These are phyloP conservation scores for Escallonia herrerae DNA, from an alignment of 129 eudicot genomes.

Conservation along the genomic window DNA sequence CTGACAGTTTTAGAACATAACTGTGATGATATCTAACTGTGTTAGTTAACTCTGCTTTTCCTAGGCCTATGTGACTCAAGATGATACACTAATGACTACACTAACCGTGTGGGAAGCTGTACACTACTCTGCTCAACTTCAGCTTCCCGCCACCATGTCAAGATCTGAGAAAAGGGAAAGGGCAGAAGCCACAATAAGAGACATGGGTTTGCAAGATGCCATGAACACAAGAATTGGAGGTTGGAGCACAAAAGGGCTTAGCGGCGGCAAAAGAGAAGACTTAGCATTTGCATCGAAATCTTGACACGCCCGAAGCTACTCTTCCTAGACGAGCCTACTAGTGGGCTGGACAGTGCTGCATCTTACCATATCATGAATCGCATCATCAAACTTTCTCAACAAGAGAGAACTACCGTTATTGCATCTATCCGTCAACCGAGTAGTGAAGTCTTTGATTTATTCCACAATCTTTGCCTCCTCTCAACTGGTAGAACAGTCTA, in stretches of 20 bases:
- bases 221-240: conserved; percentile 88
- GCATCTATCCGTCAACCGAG: conserved; percentile 84
- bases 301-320: conserved; percentile 62
- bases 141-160: conserved; percentile 65
- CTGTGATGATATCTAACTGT: too few species aligned
- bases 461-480: conserved; percentile 71
- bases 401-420: conserved; percentile 47
- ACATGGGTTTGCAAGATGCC: conserved; percentile 79
- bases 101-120: conserved; percentile 69
- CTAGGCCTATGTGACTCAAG: conserved; percentile 94
- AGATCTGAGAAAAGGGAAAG: conserved; percentile 51
- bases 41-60: background rate
- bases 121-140: conserved; percentile 76
- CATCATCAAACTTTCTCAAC: conserved; percentile 47
- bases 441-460: conserved; percentile 70
- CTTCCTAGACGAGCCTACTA: conserved; percentile 90
- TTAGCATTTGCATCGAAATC: conserved; percentile 83
- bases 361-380: conserved; percentile 82
- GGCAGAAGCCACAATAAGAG: conserved; percentile 63
- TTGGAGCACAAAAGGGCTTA: conserved; percentile 71
- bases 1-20: too few species aligned
- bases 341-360: conserved; percentile 82
- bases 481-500: conserved; percentile 60
- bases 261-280: conserved; percentile 87
- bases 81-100: conserved; percentile 67